Conservation (phyloP, 2,329 filamentous ascomycete species). For the Botrytis pseudocinerea region DNA sequence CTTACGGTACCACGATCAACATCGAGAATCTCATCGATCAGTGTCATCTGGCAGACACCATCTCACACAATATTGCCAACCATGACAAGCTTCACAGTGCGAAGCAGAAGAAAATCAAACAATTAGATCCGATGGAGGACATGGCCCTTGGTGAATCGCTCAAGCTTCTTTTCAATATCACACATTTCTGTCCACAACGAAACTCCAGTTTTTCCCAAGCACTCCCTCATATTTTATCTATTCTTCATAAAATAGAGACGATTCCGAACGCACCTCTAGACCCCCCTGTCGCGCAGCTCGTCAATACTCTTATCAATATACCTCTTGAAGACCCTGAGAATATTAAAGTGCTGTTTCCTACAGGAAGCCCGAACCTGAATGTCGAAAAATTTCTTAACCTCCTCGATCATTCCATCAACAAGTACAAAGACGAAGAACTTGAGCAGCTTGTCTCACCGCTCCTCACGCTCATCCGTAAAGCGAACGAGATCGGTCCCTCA, state of each 20-base stretch:
- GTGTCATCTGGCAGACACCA: conserved; percentile 64
- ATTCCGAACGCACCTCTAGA: conserved; percentile 68
- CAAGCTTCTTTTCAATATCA: conserved; percentile 88
- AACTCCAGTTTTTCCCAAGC: conserved; percentile 63
- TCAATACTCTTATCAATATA: conserved; percentile 82
- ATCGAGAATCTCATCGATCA: conserved; percentile 65
- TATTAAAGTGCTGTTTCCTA: conserved; percentile 61
- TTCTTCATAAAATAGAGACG: conserved; percentile 63
- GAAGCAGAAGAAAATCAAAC: conserved; percentile 36
- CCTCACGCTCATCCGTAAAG: conserved; percentile 67
- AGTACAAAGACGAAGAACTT: conserved; percentile 67
- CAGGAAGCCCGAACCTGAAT: conserved; percentile 58
- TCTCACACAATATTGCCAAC: conserved; percentile 68
- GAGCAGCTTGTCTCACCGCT: conserved; percentile 72
- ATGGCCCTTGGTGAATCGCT: conserved; percentile 82
- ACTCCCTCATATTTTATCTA: conserved; percentile 67
- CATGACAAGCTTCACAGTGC: conserved; percentile 61
- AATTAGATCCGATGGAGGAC: conserved; percentile 64
- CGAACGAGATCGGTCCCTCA: conserved; percentile 70
- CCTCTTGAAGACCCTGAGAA: conserved; percentile 59
- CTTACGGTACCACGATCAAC: conserved; percentile 72
- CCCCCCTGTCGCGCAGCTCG: conserved; percentile 66
- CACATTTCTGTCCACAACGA: conserved; percentile 68
- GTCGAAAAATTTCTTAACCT: conserved; percentile 68
- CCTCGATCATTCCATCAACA: conserved; percentile 63